These are phyloP conservation scores for Ramaria rubella DNA, from an alignment of 768 basidiomycete genomes.

Conservation along the genomic window DNA sequence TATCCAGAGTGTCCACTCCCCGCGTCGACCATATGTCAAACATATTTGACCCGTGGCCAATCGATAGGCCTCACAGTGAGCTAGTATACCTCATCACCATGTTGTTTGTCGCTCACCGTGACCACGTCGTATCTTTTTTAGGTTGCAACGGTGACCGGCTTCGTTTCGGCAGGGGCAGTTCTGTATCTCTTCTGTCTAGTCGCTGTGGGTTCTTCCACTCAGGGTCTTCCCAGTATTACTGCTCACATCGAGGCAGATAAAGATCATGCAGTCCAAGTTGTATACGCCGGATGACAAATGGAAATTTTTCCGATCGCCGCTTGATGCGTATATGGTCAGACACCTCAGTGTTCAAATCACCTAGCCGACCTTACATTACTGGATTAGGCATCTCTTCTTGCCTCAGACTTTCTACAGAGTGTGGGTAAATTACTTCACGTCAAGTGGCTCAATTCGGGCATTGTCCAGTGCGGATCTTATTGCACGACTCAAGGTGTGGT, in stretches of 20 bases:
- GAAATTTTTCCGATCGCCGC: constrained; percentile 29
- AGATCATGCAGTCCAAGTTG: constrained; percentile 23
- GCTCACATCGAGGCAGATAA: constrained; percentile 21
- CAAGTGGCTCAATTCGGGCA: constrained; percentile 31
- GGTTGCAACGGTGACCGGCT: constrained; percentile 31
- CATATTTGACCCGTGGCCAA: constrained; percentile 28
- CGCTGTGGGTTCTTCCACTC: constrained; percentile 18
- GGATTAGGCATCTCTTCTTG: constrained; percentile 15
- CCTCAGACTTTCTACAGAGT: constrained; percentile 33
- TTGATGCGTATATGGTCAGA: constrained; percentile 37
- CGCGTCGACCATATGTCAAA: not conserved
- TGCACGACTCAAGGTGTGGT: constrained; percentile 33
- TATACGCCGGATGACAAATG: constrained; percentile 13
- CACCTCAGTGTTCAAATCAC: not conserved
- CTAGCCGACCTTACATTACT: not conserved
- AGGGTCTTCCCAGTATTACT: not conserved
- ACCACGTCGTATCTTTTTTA: constrained; percentile 11
- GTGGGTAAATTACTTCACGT: constrained; percentile 33
- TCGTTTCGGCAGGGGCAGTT: constrained; percentile 31
- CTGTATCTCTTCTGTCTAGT: constrained; percentile 28
- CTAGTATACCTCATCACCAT: not conserved
- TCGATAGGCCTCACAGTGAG: constrained; percentile 32
- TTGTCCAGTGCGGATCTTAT: constrained; percentile 27
- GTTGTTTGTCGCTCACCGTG: not conserved
- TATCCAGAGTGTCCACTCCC: not conserved